Percentiles rank a stretch among this genome's conserved stretches.
Evolutionary conservation across 345 rosid species (phyloP).

Genomic region (Populus ilicifolia): DNA sequence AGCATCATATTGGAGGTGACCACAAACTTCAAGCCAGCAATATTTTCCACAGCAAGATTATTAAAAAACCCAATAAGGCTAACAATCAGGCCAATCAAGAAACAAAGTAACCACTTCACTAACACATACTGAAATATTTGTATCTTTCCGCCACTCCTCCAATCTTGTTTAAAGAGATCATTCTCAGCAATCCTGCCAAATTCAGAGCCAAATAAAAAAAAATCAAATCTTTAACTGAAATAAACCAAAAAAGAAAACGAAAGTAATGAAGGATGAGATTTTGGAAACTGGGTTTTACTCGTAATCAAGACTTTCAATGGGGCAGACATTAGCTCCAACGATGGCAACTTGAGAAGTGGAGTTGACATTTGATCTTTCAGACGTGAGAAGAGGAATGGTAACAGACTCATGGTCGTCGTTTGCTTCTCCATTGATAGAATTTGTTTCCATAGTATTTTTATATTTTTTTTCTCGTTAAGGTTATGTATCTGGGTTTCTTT

Average conservation of each 20-base stretch:
- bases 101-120: conserved; percentile 80
- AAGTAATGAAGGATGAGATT: background rate
- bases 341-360: conserved; percentile 92
- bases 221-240: background rate
- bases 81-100: conserved; percentile 59
- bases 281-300: conserved; percentile 39
- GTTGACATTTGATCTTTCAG: conserved; percentile 45
- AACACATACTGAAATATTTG: conserved; percentile 69
- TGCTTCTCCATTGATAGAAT: conserved; percentile 2
- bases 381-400: conserved; percentile 44
- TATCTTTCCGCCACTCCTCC: conserved; percentile 63
- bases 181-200: conserved; percentile 67
- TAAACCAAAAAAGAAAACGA: background rate
- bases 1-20: conserved; percentile 91
- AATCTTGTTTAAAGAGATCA: conserved; percentile 86
- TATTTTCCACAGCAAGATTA: conserved; percentile 88
- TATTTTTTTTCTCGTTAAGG: background rate
- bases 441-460: background rate
- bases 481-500: background rate
- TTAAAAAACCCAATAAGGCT: conserved; percentile 73
- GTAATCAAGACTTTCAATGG: conserved; percentile 91
- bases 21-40: conserved; percentile 80
- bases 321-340: conserved; percentile 75
- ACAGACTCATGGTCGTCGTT: conserved; percentile 40
- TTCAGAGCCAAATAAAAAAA: background rate